phyloP scores from a whole-genome alignment of 108 stramenopile genomes.

The Parietichytrium sp. region DNA sequence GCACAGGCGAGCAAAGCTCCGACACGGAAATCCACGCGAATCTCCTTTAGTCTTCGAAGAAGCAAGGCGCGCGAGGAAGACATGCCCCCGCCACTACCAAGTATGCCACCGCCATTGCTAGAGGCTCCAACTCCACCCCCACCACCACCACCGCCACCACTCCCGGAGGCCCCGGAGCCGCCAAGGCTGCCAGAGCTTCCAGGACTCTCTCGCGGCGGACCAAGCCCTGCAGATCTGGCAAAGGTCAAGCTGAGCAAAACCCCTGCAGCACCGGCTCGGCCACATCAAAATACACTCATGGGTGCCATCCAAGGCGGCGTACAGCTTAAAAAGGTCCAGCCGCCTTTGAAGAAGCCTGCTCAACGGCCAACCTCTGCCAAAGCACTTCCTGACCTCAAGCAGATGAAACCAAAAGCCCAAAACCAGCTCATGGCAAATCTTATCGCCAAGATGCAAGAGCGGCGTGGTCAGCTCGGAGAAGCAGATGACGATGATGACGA shows the following conservation, averaged over 20 bases:
- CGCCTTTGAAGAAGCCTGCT: background rate
- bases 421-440: constrained; percentile 40
- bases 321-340: background rate
- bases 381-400: background rate
- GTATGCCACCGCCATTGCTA: background rate
- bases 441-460: constrained; percentile 14
- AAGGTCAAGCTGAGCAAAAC: too few relatives aligned
- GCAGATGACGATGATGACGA: constrained; percentile 22
- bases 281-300: too few relatives aligned
- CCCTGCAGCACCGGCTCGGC: too few relatives aligned
- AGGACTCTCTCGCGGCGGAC: background rate
- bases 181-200: background rate
- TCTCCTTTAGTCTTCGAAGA: background rate
- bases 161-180: background rate
- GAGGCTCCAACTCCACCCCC: background rate
- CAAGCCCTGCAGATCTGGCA: too few relatives aligned
- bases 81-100: background rate
- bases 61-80: too few relatives aligned
- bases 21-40: background rate
- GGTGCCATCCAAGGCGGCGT: background rate
- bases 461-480: background rate
- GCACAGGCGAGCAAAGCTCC: background rate
- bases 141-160: background rate
- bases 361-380: background rate
- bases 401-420: constrained; percentile 32